These are phyloP conservation scores for Geosmithia flava DNA, from an alignment of 2,329 filamentous ascomycete genomes.

Conservation along the genomic window DNA sequence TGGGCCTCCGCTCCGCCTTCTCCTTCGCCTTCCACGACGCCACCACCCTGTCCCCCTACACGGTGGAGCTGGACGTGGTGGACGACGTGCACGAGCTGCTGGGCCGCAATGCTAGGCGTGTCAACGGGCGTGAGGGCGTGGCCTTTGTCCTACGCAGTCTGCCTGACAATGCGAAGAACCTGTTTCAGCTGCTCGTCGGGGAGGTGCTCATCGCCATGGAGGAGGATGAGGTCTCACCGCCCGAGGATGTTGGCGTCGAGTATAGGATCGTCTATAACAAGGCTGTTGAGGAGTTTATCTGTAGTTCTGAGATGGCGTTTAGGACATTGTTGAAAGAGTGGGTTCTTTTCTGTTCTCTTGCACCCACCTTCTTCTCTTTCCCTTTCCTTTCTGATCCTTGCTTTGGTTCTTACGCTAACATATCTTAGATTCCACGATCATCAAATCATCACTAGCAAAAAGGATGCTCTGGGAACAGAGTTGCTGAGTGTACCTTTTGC, in stretches of 20 bases:
- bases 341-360: constrained; percentile 13
- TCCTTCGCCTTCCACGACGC: constrained; percentile 88
- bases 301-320: constrained; percentile 92
- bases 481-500: constrained; percentile 74
- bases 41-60: constrained; percentile 73
- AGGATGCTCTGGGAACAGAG: constrained; percentile 77
- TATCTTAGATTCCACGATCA: constrained; percentile 80
- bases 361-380: not conserved
- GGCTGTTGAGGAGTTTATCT: constrained; percentile 92
- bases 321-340: constrained; percentile 86
- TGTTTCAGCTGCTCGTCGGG: constrained; percentile 75
- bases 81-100: constrained; percentile 84
- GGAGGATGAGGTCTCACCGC: constrained; percentile 35
- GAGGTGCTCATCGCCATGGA: constrained; percentile 67
- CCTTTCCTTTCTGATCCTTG: not conserved
- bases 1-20: constrained; percentile 67
- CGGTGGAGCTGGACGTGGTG: constrained; percentile 66
- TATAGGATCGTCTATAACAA: constrained; percentile 90
- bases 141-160: constrained; percentile 81
- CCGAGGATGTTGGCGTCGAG: constrained; percentile 63
- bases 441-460: constrained; percentile 86
- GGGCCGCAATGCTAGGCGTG: constrained; percentile 64
- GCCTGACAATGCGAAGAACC: constrained; percentile 78
- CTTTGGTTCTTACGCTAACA: constrained; percentile 11
- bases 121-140: constrained; percentile 84